Conservation (phyloP, 1,284 basidiomycete genomes). For the Ceratobasidium sp. region DNA sequence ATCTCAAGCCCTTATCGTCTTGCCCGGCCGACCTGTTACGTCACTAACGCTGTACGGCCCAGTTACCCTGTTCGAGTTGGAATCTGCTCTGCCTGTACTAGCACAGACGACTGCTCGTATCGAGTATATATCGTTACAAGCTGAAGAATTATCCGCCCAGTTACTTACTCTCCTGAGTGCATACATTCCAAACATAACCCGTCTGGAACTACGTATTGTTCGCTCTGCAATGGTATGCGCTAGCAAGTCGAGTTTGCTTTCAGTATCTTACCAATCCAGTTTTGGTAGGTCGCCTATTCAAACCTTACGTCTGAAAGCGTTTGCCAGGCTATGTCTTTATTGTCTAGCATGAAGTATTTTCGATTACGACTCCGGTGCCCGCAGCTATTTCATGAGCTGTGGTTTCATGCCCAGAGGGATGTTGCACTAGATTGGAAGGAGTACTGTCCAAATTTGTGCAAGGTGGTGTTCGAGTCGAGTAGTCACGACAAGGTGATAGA, state of each 20-base stretch:
- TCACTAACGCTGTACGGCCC: conserved; percentile 13
- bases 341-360: conserved; percentile 11
- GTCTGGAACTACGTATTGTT: conserved; percentile 32
- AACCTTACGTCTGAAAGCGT: conserved; percentile 22
- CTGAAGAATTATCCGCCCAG: conserved; percentile 1
- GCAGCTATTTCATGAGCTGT: conserved; percentile 2
- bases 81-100: conserved; percentile 13
- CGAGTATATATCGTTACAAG: conserved; percentile 4
- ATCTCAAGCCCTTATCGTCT: conserved; percentile 6
- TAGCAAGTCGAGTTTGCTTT: not conserved
- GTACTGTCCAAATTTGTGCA: not conserved
- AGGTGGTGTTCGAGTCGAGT: conserved; percentile 29
- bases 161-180: conserved; percentile 6
- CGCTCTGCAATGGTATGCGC: conserved; percentile 19
- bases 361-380: conserved; percentile 18
- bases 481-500: conserved; percentile 23
- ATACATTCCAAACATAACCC: conserved; percentile 9
- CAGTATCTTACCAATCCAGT: not conserved
- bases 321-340: conserved; percentile 23
- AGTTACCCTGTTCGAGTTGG: conserved; percentile 20
- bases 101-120: conserved; percentile 7
- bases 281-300: conserved; percentile 25
- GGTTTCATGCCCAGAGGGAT: conserved; percentile 18
- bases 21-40: conserved; percentile 19
- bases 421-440: conserved; percentile 21